Conservation (phyloP, 2,329 filamentous ascomycete genomes). For the Dothiorella sarmentorum region DNA sequence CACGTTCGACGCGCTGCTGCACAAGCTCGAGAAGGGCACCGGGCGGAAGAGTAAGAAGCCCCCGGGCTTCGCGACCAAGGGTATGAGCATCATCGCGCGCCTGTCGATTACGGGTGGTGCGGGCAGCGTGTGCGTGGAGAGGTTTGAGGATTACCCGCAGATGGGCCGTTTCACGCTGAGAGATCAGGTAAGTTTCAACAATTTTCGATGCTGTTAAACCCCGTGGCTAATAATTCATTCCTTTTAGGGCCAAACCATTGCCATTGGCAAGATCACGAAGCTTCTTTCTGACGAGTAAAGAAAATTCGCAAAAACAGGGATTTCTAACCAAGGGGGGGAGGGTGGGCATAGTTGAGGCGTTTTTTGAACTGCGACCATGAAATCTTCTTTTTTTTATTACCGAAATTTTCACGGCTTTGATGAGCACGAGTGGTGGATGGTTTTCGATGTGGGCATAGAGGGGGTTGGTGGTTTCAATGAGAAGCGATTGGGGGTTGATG, state of each 20-base stretch:
- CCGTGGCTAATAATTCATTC: slow-evolving; percentile 31
- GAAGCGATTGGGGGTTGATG: background rate
- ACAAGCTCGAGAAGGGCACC: slow-evolving; percentile 95
- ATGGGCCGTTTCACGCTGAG: slow-evolving; percentile 32
- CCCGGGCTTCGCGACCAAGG: slow-evolving; percentile 82
- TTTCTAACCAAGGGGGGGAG: background rate
- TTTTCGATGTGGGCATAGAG: too few relatives aligned
- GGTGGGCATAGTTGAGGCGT: slow-evolving; percentile 16
- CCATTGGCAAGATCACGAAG: slow-evolving; percentile 98
- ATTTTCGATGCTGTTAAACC: too few relatives aligned
- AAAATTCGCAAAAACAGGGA: background rate
- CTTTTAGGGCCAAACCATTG: slow-evolving; percentile 97
- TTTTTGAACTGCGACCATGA: background rate
- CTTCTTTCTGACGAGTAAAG: slow-evolving; percentile 53
- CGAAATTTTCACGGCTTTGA: slow-evolving; percentile 9
- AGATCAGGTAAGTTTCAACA: slow-evolving; percentile 22
- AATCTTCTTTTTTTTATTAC: background rate
- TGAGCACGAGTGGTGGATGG: background rate
- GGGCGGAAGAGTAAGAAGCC: slow-evolving; percentile 88
- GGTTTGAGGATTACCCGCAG: slow-evolving; percentile 93
- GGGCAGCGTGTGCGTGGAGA: slow-evolving; percentile 86
- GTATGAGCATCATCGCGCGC: slow-evolving; percentile 84
- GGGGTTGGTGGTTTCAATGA: too few relatives aligned
- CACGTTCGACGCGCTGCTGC: slow-evolving; percentile 80
- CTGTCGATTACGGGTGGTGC: slow-evolving; percentile 83